phyloP scores from a whole-genome alignment of 2,329 filamentous ascomycete genomes.

The Diaporthe longicolla region DNA sequence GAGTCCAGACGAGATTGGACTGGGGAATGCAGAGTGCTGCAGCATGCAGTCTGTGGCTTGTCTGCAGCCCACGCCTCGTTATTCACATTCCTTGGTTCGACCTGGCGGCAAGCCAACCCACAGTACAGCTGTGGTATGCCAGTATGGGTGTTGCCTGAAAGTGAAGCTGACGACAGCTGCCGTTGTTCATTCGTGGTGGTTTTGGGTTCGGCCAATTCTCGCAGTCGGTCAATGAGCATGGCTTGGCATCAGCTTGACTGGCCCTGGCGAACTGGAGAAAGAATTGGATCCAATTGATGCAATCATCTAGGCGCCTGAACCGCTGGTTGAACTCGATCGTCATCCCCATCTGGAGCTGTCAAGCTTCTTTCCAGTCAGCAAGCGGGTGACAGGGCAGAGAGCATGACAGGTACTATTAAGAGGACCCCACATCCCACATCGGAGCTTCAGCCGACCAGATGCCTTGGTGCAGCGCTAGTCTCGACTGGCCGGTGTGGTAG shows the following conservation, averaged over 20 bases:
- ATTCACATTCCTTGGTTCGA: slow-evolving; percentile 26
- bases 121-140: background rate
- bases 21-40: slow-evolving; percentile 15
- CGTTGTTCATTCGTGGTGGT: background rate
- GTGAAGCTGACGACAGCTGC: slow-evolving; percentile 3
- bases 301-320: background rate
- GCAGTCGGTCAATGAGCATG: background rate
- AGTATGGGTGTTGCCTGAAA: background rate
- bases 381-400: background rate
- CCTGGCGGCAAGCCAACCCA: slow-evolving; percentile 10
- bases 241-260: slow-evolving; percentile 20
- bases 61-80: slow-evolving; percentile 20
- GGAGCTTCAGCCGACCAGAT: slow-evolving; percentile 10
- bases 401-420: background rate
- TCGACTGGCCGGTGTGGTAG: background rate
- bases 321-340: background rate
- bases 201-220: no score
- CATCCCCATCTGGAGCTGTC: background rate
- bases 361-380: background rate
- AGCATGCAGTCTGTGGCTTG: slow-evolving; percentile 17
- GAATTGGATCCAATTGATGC: background rate
- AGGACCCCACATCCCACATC: slow-evolving; percentile 22
- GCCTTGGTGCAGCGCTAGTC: slow-evolving; percentile 9
- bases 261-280: background rate
- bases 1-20: no score